A percentile compares a stretch with the other conserved stretches of the same genome.
These are phyloP conservation scores for Cenococcum geophilum DNA, from an alignment of 495 filamentous ascomycete genomes.

Conservation along the genomic window DNA sequence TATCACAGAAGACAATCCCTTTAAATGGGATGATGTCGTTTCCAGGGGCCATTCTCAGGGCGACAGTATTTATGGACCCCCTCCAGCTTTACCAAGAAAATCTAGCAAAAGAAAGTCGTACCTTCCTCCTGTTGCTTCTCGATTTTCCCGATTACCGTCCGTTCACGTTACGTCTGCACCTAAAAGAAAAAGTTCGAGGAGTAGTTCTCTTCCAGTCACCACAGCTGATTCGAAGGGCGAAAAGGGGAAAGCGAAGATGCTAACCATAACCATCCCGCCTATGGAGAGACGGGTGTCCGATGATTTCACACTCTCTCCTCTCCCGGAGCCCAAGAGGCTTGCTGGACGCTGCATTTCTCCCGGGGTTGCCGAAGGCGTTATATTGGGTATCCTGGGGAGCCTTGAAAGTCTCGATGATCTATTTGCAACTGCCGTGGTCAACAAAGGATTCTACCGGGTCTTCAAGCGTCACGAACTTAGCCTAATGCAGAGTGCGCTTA, in stretches of 20 bases:
- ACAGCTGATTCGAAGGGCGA: background rate
- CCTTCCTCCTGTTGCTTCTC: background rate
- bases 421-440: slow-evolving; percentile 51
- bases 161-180: slow-evolving; percentile 21
- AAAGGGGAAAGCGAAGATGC: slow-evolving; percentile 8
- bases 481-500: slow-evolving; percentile 51
- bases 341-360: slow-evolving; percentile 34
- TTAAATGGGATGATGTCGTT: slow-evolving; percentile 29
- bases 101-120: slow-evolving; percentile 25
- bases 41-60: background rate
- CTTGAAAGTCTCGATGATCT: slow-evolving; percentile 53
- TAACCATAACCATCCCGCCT: slow-evolving; percentile 16
- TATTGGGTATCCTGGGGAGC: slow-evolving; percentile 47
- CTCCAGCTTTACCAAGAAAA: slow-evolving; percentile 22
- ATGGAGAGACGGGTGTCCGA: slow-evolving; percentile 16
- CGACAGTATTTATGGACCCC: background rate
- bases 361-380: slow-evolving; percentile 45
- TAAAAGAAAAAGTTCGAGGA: slow-evolving; percentile 1
- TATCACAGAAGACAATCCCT: slow-evolving; percentile 25
- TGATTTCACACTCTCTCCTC: slow-evolving; percentile 22
- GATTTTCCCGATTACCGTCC: slow-evolving; percentile 15
- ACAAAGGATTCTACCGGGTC: slow-evolving; percentile 53
- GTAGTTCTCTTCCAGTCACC: background rate
- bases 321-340: slow-evolving; percentile 12
- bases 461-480: slow-evolving; percentile 56